Conservation (phyloP, 2,329 filamentous ascomycete species). For the Arthrocladium fulminans region DNA sequence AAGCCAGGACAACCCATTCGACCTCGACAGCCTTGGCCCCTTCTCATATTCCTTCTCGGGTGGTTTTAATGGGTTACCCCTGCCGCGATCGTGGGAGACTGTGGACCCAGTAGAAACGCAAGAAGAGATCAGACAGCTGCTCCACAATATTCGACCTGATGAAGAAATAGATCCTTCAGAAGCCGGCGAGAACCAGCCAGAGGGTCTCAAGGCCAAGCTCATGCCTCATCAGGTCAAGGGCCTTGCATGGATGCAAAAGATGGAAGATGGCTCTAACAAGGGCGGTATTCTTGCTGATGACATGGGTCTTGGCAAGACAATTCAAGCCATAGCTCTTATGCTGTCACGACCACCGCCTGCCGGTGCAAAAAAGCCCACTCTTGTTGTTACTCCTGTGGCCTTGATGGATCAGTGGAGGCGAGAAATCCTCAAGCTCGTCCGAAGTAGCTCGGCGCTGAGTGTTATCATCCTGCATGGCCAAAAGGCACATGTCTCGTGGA, state of each 20-base stretch:
- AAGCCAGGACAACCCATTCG: not conserved
- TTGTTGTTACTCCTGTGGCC: constrained; percentile 73
- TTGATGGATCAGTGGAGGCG: constrained; percentile 76
- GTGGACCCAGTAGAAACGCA: constrained; percentile 44
- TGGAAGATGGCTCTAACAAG: constrained; percentile 62
- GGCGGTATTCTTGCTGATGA: constrained; percentile 71
- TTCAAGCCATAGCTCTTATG: constrained; percentile 73
- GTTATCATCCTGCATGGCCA: constrained; percentile 62
- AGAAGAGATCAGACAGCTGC: constrained; percentile 61
- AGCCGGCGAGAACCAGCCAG: constrained; percentile 54
- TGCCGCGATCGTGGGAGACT: constrained; percentile 9
- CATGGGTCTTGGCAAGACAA: constrained; percentile 78
- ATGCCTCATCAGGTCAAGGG: constrained; percentile 78
- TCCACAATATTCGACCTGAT: constrained; percentile 66
- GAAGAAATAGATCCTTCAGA: constrained; percentile 61
- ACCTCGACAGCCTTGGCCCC: not conserved
- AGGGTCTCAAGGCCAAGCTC: constrained; percentile 57
- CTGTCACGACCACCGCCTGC: constrained; percentile 56
- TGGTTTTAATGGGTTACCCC: not conserved
- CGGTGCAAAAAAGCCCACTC: constrained; percentile 57
- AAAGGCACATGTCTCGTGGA: constrained; percentile 49
- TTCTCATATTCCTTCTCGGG: not conserved
- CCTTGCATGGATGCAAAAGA: constrained; percentile 65
- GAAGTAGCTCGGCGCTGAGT: constrained; percentile 47
- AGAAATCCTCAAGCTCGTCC: constrained; percentile 65